Conservation (phyloP, 1,139 yeast species). For the Lodderomyces elongisporus region DNA sequence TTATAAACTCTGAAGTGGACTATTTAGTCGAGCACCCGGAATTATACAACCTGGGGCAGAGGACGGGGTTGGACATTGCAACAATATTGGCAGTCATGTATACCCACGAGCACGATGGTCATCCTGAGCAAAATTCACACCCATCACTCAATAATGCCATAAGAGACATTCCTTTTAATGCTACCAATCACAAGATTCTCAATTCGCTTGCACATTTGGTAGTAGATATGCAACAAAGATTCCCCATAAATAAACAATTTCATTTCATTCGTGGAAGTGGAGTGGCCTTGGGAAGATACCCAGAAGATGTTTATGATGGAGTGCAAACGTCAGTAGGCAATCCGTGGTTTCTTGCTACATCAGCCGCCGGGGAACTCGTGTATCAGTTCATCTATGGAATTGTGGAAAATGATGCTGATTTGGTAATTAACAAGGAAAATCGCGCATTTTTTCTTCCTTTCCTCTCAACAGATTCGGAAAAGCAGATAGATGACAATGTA, state of each 20-base stretch:
- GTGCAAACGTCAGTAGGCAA: conserved; percentile 67
- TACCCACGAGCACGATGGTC: conserved; percentile 42
- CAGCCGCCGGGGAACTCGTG: conserved; percentile 66
- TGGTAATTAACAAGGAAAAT: conserved; percentile 21
- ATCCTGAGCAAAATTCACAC: too few relatives aligned
- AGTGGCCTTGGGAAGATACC: conserved; percentile 84
- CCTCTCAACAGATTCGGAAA: conserved; percentile 27
- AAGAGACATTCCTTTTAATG: conserved; percentile 49
- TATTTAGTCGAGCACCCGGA: conserved; percentile 69
- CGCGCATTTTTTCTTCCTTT: conserved; percentile 29
- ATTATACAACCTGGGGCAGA: conserved; percentile 28
- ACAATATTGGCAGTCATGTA: conserved; percentile 64
- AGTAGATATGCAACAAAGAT: conserved; percentile 63
- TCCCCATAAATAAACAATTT: conserved; percentile 71
- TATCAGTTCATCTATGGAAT: conserved; percentile 32
- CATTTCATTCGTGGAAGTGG: conserved; percentile 30
- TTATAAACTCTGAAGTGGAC: conserved; percentile 22
- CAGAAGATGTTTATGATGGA: conserved; percentile 91
- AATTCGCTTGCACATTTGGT: conserved; percentile 57
- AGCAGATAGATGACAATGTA: conserved; percentile 18
- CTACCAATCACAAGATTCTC: conserved; percentile 49
- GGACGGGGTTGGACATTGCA: conserved; percentile 81
- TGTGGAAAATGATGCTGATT: conserved; percentile 19
- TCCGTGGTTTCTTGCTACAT: conserved; percentile 92
- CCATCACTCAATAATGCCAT: conserved; percentile 16